phyloP scores from a whole-genome alignment of 2,329 filamentous ascomycete species.

The Neofusicoccum laricinum region DNA sequence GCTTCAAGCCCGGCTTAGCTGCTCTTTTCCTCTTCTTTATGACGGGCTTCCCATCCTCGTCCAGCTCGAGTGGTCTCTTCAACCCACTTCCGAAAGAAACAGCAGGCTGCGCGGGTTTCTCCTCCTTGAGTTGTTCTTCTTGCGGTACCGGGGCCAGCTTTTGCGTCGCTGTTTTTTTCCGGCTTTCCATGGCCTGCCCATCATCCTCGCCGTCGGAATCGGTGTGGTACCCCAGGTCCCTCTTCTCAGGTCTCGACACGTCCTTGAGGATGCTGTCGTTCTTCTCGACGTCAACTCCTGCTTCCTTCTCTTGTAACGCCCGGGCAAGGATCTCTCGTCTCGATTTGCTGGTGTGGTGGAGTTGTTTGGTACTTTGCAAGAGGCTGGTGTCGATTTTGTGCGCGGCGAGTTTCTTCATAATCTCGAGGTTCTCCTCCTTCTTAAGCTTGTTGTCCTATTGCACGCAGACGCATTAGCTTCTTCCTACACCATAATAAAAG shows the following conservation, averaged over 20 bases:
- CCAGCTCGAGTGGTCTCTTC: conserved; percentile 80
- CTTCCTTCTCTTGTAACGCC: conserved; percentile 62
- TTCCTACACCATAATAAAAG: not conserved
- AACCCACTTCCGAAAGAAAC: conserved; percentile 65
- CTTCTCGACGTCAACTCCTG: conserved; percentile 57
- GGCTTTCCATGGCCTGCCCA: conserved; percentile 15
- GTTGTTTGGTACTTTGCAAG: conserved; percentile 71
- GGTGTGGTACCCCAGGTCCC: conserved; percentile 17
- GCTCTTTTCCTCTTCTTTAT: conserved; percentile 75
- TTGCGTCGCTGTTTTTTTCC: conserved; percentile 3
- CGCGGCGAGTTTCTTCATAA: conserved; percentile 78
- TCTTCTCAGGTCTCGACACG: conserved; percentile 28
- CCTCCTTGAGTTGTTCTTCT: not conserved
- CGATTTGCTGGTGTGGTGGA: conserved; percentile 70
- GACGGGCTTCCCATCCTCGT: conserved; percentile 74
- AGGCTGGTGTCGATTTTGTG: conserved; percentile 78
- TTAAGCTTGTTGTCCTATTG: conserved; percentile 78
- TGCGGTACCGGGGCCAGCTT: not conserved
- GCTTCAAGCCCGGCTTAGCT: conserved; percentile 1
- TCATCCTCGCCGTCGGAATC: conserved; percentile 28
- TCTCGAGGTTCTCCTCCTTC: conserved; percentile 84
- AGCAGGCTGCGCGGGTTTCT: not conserved
- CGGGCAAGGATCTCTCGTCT: conserved; percentile 67
- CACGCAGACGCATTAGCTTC: not conserved
- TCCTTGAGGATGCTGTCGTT: conserved; percentile 52